Conservation (phyloP, 768 basidiomycete species). For the Tulasnella sp. region DNA sequence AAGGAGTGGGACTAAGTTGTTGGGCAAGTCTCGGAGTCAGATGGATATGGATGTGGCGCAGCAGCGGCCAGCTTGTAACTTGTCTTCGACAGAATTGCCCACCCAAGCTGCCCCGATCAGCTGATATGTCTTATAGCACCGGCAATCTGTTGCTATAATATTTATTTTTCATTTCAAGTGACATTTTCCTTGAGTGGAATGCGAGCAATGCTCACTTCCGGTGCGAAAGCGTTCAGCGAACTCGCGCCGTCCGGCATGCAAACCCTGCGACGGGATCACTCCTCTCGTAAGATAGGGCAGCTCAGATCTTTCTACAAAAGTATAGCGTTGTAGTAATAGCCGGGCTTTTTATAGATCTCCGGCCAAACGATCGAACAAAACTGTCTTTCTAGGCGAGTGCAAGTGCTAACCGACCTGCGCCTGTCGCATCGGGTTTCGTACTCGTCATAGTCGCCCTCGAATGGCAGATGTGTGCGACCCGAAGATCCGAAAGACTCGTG, state of each 20-base stretch:
- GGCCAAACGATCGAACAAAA: not conserved
- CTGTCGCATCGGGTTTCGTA: not conserved
- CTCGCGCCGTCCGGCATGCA: too few relatives aligned
- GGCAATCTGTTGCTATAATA: too few relatives aligned
- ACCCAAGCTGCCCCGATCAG: not conserved
- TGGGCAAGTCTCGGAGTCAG: not conserved
- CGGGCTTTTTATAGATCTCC: not conserved
- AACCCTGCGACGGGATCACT: too few relatives aligned
- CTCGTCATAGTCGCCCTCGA: not conserved
- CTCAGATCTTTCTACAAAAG: not conserved
- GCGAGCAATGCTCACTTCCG: not conserved
- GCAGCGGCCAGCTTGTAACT: not conserved
- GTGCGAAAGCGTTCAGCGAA: too few relatives aligned
- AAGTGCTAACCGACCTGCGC: not conserved
- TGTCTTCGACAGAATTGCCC: not conserved
- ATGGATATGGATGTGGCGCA: too few relatives aligned
- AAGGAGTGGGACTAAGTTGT: not conserved
- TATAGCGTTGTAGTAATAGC: not conserved
- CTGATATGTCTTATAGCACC: not conserved
- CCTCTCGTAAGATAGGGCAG: too few relatives aligned
- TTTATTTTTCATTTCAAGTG: not conserved
- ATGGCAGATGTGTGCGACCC: not conserved
- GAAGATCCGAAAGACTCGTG: not conserved
- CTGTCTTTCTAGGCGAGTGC: not conserved
- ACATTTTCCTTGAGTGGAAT: not conserved